Percentiles rank a stretch among this genome's conserved stretches.
phyloP scores from a whole-genome alignment of 257 asterid species.

The Cruciata laevipes region DNA sequence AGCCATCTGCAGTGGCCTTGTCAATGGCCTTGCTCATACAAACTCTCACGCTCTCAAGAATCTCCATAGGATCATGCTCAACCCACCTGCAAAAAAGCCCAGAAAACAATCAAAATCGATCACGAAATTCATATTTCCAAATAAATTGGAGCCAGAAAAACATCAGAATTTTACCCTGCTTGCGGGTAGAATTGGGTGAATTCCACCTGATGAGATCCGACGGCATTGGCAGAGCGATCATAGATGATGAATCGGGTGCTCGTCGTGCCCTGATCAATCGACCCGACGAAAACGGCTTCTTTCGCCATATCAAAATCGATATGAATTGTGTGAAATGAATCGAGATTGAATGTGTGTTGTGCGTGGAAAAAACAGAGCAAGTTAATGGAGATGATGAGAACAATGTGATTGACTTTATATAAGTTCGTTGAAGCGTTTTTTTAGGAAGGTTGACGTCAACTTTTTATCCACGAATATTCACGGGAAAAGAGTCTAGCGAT shows the following conservation, averaged over 20 bases:
- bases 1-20: slow-evolving; percentile 85
- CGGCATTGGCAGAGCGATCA: slow-evolving; percentile 48
- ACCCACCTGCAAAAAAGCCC: slow-evolving; percentile 73
- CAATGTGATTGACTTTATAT: not conserved
- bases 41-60: slow-evolving; percentile 67
- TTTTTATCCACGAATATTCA: too few species aligned
- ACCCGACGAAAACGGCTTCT: slow-evolving; percentile 54
- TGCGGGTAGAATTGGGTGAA: slow-evolving; percentile 87
- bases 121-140: too few species aligned
- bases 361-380: not conserved
- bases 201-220: slow-evolving; percentile 88
- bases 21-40: slow-evolving; percentile 82
- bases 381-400: slow-evolving; percentile 9
- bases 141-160: too few species aligned
- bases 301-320: slow-evolving; percentile 24
- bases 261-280: slow-evolving; percentile 95
- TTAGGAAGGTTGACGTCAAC: slow-evolving; percentile 8
- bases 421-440: slow-evolving; percentile 4
- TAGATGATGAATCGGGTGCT: slow-evolving; percentile 91
- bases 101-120: too few species aligned
- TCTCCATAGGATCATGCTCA: slow-evolving; percentile 96
- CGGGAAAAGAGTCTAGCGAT: not conserved
- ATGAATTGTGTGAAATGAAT: not conserved
- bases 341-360: not conserved
- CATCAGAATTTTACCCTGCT: too few species aligned